Evolutionary conservation across 164 flowering plant species (phyloP), one percentile per base, ranked within the genome.

Genomic region (Saururus chinensis): DNA sequence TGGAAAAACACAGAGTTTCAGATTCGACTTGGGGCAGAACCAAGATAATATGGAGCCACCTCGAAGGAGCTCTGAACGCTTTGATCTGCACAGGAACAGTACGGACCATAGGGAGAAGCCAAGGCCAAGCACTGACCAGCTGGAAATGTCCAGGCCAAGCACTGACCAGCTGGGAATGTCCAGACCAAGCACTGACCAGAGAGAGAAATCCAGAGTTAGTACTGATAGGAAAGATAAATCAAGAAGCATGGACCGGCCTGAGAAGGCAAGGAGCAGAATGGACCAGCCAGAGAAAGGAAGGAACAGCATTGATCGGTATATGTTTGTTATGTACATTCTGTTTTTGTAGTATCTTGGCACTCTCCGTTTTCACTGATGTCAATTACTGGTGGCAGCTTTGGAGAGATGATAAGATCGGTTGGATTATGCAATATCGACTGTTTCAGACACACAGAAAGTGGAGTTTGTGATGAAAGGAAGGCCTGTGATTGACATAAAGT

Each of bases 351-450:
- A 12, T 42, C 48, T 41, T 22, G 19, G 56, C 52, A 21, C 9
- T 56, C 53, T 67, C 71, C 68, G 62, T 70, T 21, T 65, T 76
- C 63, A 75, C 66, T 70, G 56, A 75, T 79, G 66, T 30, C 49
- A 66, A 61, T 25, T 14, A 20, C 49, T 77, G 66, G 52, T 75
- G 75, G 84, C 95, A 90, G 95, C 45, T 63, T 63, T 41, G 66
- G 66, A 40, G 79, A 70, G 21, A 84, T 87, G 87, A 76, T 90
- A 74, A 80, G 88, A 68, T 83, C 95, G 8, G 92, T 88, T 4
- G 76, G 83, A 56, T 69, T 86, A 45, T 84, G 90, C 85, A 84
- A 86, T 74, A 86, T 85, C n/a, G 87, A 78, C 76, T 90, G 95
- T 80, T 86, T 87, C 81, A 83, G 70, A 78, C 89, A 79, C 26